Percentiles rank a stretch among this genome's conserved stretches.
These are phyloP conservation scores for Colletotrichum sp. DNA, from an alignment of 2,329 filamentous ascomycete genomes.

Conservation along the genomic window DNA sequence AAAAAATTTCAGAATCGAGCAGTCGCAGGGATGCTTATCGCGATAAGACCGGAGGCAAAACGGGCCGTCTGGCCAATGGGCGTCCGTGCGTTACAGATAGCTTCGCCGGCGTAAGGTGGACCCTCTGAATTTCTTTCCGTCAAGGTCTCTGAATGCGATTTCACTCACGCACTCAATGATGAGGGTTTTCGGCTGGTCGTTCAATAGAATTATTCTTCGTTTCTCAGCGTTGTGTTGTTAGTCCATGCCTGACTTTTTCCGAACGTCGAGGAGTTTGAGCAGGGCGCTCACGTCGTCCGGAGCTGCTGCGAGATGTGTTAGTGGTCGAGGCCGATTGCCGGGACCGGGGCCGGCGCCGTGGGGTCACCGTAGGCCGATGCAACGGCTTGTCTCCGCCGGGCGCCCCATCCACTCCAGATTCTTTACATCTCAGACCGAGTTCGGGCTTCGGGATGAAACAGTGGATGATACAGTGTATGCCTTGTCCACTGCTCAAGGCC, in stretches of 20 bases:
- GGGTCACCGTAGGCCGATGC: background rate
- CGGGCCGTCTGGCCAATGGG: conserved; percentile 15
- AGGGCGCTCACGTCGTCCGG: background rate
- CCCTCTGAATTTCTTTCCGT: background rate
- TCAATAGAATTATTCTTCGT: background rate
- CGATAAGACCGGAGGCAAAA: conserved; percentile 12
- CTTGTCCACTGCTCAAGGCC: conserved; percentile 83
- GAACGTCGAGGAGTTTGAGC: conserved; percentile 3
- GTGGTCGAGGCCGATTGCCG: background rate
- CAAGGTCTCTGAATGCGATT: background rate
- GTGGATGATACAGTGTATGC: conserved; percentile 90
- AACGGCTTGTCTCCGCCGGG: too few relatives aligned
- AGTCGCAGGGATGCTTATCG: conserved; percentile 16
- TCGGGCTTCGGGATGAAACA: conserved; percentile 55
- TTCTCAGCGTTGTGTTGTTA: background rate
- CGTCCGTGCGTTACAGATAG: conserved; percentile 3
- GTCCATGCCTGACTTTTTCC: background rate
- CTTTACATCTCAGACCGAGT: background rate
- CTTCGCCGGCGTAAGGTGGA: background rate
- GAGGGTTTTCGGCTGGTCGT: background rate
- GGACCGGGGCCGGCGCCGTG: background rate
- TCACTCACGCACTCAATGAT: background rate
- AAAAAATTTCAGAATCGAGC: conserved; percentile 11
- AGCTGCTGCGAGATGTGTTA: conserved; percentile 8
- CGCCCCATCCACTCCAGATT: background rate